A percentile compares a stretch with the other conserved stretches of the same genome.
phyloP scores from a whole-genome alignment of 225 moss, liverwort and hornwort species.

The Physcomitrium patens region DNA sequence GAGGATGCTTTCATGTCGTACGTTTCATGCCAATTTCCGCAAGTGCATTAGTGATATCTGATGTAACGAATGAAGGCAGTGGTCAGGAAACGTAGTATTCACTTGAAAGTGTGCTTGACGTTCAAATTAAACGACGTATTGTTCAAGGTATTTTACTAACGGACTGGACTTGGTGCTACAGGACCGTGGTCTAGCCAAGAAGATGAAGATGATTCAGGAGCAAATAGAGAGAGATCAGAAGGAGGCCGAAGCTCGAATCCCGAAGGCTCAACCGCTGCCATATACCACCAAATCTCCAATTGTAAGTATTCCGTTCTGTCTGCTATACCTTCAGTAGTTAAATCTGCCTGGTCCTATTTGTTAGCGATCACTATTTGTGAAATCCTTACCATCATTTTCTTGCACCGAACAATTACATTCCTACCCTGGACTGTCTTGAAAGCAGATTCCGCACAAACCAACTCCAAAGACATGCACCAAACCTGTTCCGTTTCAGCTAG shows the following conservation, averaged over 20 bases:
- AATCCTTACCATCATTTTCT: too few relatives aligned
- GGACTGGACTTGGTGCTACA: neutral
- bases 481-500: slow-evolving; percentile 86
- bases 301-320: slow-evolving; percentile 33
- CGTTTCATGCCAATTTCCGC: neutral
- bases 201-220: slow-evolving; percentile 82
- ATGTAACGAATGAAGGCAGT: too few relatives aligned
- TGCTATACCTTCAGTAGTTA: too few relatives aligned
- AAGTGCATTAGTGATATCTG: too few relatives aligned
- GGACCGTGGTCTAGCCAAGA: slow-evolving; percentile 86
- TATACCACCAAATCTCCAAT: slow-evolving; percentile 84
- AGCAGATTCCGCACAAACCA: slow-evolving; percentile 84
- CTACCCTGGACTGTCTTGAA: neutral
- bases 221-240: slow-evolving; percentile 71
- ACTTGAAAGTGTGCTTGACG: too few relatives aligned
- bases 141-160: too few relatives aligned
- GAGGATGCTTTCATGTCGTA: too few relatives aligned
- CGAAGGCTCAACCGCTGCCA: slow-evolving; percentile 88
- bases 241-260: slow-evolving; percentile 77
- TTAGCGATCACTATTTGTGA: too few relatives aligned
- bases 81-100: too few relatives aligned
- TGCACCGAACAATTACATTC: neutral
- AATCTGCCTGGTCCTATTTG: too few relatives aligned
- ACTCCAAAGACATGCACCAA: slow-evolving; percentile 70
- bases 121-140: too few relatives aligned